Base-by-base conservation (phyloP, 2,329 filamentous ascomycete genomes). In the Venturia carpophila region DNA sequence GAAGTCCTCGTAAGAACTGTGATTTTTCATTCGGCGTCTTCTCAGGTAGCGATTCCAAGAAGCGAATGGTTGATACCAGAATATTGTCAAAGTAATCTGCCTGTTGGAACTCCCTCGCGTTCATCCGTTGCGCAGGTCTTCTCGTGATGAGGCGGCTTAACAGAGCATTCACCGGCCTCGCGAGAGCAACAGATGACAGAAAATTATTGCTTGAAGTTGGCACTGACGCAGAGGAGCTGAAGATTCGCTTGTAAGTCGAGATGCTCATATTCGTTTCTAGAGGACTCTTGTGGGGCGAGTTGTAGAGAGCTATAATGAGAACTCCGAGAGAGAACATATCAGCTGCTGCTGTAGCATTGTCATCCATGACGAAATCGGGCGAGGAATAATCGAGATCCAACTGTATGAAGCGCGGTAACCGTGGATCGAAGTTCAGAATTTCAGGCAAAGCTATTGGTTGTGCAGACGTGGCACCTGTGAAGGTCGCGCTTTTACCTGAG, bases 61-160 rank as follows among this genome's bases (percentile, higher is more conserved):
- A 99, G 15, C 94, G 90, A 68, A 99, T 96, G 0, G 94, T 97
- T 0, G 92, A 96, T 27, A 99, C 91, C 5, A 99, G 81, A 58
- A 97, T 90, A 71, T 97, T 99, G 76, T 99, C 92, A 73, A 99
- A 99, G 74, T 95, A 99, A 69, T 91, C 87, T 71, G 92, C 95
- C 75, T 97, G 86, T 73, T 99, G 94, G 70, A 99, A 97, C 71
- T 96, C 93, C 64, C 85, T 86, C 5, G 93, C 92, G 34, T 87
- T 92, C 79, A 97, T 84, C 56, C 94, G 85, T 73, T 96, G 90
- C 3, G 92, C 91, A 2, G 94, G 91, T 65, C 92, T 82, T 68
- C 94, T 84, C 0, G 93, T 94, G 66, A 99, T 92, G 56, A 99
- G 83, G 34, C 89, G 83, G 2, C 94, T 92, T 4, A 99, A 79